Percentiles rank a stretch among this genome's conserved stretches.
phyloP scores from a whole-genome alignment of 108 stramenopile species.

The Fistulifera solaris region DNA sequence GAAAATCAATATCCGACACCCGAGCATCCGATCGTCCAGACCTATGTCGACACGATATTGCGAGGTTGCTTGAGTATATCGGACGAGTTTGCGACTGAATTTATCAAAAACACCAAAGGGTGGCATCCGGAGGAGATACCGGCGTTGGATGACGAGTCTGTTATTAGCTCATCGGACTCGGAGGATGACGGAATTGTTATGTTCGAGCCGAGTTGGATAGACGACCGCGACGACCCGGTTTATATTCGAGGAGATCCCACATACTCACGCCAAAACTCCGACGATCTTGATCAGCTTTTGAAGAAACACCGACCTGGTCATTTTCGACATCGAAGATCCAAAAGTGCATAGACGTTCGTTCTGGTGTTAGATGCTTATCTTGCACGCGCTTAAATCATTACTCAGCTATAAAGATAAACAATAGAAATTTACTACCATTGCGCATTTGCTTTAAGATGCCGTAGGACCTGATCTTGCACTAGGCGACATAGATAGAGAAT shows the following conservation, averaged over 20 bases:
- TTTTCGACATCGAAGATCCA: background rate
- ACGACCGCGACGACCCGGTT: slow-evolving; percentile 49
- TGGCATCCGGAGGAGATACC: slow-evolving; percentile 43
- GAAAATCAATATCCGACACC: slow-evolving; percentile 14
- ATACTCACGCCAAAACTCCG: slow-evolving; percentile 23
- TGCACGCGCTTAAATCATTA: too few species aligned
- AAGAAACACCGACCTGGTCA: background rate
- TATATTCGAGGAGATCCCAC: slow-evolving; percentile 46
- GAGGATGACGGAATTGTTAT: slow-evolving; percentile 11
- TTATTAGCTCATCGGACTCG: slow-evolving; percentile 1
- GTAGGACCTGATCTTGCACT: too few species aligned
- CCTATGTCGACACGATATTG: slow-evolving; percentile 62
- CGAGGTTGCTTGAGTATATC: slow-evolving; percentile 54
- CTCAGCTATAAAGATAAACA: too few species aligned
- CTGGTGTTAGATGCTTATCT: too few species aligned
- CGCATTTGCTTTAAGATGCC: too few species aligned
- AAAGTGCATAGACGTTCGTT: slow-evolving; percentile 1
- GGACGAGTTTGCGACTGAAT: slow-evolving; percentile 35
- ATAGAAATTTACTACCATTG: too few species aligned
- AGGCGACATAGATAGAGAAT: too few species aligned
- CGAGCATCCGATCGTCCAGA: slow-evolving; percentile 49
- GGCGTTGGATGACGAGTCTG: background rate
- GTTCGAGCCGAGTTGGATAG: slow-evolving; percentile 26
- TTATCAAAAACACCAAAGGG: slow-evolving; percentile 42
- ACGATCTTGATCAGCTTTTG: slow-evolving; percentile 17